Evolutionary conservation across 208 protist genomes (phyloP), one percentile per base, ranked within the genome.

Genomic region (Trypanosoma brucei): DNA sequence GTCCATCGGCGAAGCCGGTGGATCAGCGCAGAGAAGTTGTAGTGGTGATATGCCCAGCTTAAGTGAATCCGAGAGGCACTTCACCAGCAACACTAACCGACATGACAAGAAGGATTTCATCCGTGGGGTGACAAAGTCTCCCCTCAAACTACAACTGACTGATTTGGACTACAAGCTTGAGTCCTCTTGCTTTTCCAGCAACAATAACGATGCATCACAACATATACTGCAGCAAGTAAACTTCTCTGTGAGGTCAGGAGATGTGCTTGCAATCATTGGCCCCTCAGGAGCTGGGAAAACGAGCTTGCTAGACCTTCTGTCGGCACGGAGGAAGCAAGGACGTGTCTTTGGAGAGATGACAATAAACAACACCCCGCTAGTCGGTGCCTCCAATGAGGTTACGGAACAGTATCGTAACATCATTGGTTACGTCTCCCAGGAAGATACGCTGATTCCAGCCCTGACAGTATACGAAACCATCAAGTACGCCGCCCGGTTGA

Each of bases 341-440:
- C 40, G 61, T 1, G 70, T 80, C 13, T 57, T 48, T 13, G 92
- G 92, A 13, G 55, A 38, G 8, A 80, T 96, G 38, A 42, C 42
- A 4, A 60, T 96, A 11, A 96, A 96, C 62, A 83, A 84, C 55
- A 86, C 82, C n/a, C 49, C 69, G 13, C 46, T 94, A 44, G 60
- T 3, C 54, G 61, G 62, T 2, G 72, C 54, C 65, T 54, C 57
- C 11, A 35, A 0, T 0, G 37, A 9, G n/a, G 33, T 31, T 11
- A 59, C 66, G 33, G 11, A 58, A 11, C 59, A 78, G 67, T 97
- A 95, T 75, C 76, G 83, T 45, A 89, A 88, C 74, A 76, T 95
- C 59, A 82, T 93, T 60, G 91, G 90, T 42, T 96, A 96, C 62
- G 91, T 96, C 13, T 93, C 86, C 9, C 93, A 96, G 76, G 93